These are phyloP conservation scores for Protomyces inundatus DNA, from an alignment of 1,139 yeast genomes.

Conservation along the genomic window DNA sequence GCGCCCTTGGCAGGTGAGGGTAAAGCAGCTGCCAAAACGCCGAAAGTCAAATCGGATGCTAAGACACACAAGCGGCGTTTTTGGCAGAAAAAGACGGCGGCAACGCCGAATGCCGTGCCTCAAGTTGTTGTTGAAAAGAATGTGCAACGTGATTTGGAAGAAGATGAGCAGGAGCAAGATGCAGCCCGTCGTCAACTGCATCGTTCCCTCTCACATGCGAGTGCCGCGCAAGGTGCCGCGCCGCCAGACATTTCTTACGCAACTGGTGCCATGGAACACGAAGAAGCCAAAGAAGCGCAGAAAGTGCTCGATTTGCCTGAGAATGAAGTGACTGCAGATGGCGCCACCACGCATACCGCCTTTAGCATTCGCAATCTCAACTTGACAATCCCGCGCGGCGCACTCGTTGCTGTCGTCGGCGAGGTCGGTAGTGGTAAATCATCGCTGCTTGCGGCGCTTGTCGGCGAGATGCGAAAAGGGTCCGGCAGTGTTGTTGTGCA, in stretches of 20 bases:
- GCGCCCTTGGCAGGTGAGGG: conserved; percentile 1
- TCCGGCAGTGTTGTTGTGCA: conserved; percentile 47
- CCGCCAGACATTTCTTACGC: neutral
- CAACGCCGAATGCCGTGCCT: neutral
- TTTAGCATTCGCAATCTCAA: conserved; percentile 48
- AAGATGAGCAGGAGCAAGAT: conserved; percentile 35
- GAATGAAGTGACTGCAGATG: neutral
- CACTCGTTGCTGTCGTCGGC: conserved; percentile 65
- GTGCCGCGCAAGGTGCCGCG: neutral
- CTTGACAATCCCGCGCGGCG: conserved; percentile 49
- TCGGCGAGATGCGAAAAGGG: conserved; percentile 55
- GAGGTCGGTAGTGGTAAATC: conserved; percentile 68
- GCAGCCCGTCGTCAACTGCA: neutral
- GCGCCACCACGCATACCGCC: neutral
- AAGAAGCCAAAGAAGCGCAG: neutral
- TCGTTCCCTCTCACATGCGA: neutral
- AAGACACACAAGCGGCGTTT: conserved; percentile 5
- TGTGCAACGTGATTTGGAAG: conserved; percentile 29
- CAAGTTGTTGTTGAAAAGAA: conserved; percentile 24
- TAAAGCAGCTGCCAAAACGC: conserved; percentile 33
- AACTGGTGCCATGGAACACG: neutral
- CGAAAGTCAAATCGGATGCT: conserved; percentile 35
- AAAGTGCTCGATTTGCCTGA: neutral
- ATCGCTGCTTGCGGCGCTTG: conserved; percentile 55
- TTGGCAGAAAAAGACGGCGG: neutral